Percentiles rank a stretch among this genome's conserved stretches.
These are phyloP conservation scores for Pleurotus platypus DNA, from an alignment of 768 basidiomycete species.

Conservation along the genomic window DNA sequence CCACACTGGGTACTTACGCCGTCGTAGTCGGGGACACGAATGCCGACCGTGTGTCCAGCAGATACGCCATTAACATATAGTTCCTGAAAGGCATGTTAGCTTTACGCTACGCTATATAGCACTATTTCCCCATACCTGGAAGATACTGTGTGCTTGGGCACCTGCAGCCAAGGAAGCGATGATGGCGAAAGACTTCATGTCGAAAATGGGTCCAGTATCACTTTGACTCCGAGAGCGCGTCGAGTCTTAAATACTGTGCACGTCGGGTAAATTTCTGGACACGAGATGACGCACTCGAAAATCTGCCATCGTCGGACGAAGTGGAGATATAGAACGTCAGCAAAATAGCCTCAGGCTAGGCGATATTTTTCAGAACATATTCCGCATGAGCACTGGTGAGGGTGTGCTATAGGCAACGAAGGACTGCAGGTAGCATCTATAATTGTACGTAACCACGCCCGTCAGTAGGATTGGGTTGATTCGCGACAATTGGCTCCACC, in stretches of 20 bases:
- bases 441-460: not conserved
- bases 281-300: not conserved
- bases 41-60: conserved; percentile 38
- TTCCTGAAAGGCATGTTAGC: conserved; percentile 25
- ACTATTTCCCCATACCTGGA: not conserved
- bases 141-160: conserved; percentile 4
- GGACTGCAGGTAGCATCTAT: too few relatives aligned
- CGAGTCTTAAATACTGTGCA: not conserved
- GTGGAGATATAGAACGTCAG: not conserved
- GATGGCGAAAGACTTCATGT: not conserved
- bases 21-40: conserved; percentile 42
- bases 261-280: not conserved
- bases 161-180: not conserved
- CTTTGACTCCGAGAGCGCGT: too few relatives aligned
- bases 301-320: not conserved
- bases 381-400: not conserved
- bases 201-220: not conserved
- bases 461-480: not conserved
- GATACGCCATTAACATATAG: conserved; percentile 49
- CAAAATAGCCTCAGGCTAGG: not conserved
- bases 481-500: conserved; percentile 3
- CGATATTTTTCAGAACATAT: conserved; percentile 5
- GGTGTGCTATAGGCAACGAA: too few relatives aligned
- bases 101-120: not conserved
- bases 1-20: conserved; percentile 23